phyloP scores from a whole-genome alignment of 805 yeast species.

The Metschnikowia noctiluminum region DNA sequence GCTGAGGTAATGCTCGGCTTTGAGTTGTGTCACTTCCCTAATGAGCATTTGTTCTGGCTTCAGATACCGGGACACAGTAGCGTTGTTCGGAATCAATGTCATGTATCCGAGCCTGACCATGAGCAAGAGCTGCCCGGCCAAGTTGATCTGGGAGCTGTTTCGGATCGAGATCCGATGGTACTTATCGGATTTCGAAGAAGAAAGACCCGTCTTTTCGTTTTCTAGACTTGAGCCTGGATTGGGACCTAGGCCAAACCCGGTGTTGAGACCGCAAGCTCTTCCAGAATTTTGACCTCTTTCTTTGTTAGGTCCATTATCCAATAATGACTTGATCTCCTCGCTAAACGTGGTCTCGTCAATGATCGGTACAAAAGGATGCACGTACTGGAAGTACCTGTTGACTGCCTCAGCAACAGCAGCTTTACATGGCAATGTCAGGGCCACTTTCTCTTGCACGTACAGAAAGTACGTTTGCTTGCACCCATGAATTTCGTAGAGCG shows the following conservation, averaged over 20 bases:
- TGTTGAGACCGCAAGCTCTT: not conserved
- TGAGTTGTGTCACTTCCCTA: constrained; percentile 28
- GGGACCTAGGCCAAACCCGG: too few relatives aligned
- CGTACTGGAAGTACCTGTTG: constrained; percentile 35
- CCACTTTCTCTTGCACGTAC: constrained; percentile 26
- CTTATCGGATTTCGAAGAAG: not conserved
- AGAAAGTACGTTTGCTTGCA: constrained; percentile 24
- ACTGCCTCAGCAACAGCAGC: constrained; percentile 25
- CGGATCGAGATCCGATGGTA: constrained; percentile 23
- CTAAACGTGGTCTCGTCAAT: constrained; percentile 29
- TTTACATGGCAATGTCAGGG: constrained; percentile 30
- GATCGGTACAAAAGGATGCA: constrained; percentile 38
- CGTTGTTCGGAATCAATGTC: constrained; percentile 36
- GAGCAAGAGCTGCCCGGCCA: constrained; percentile 30
- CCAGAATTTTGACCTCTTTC: not conserved
- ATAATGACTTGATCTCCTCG: constrained; percentile 24
- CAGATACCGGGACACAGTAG: constrained; percentile 23
- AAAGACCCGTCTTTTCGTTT: not conserved
- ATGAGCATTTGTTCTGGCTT: constrained; percentile 27
- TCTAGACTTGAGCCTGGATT: not conserved
- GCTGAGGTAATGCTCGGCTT: constrained; percentile 27
- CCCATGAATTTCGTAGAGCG: constrained; percentile 19
- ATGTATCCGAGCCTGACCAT: constrained; percentile 35
- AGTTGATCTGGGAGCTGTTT: constrained; percentile 29
- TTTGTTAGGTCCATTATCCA: constrained; percentile 6